Evolutionary conservation across 257 asterid species (phyloP).

Genomic region (Fraxinus pennsylvanica): DNA sequence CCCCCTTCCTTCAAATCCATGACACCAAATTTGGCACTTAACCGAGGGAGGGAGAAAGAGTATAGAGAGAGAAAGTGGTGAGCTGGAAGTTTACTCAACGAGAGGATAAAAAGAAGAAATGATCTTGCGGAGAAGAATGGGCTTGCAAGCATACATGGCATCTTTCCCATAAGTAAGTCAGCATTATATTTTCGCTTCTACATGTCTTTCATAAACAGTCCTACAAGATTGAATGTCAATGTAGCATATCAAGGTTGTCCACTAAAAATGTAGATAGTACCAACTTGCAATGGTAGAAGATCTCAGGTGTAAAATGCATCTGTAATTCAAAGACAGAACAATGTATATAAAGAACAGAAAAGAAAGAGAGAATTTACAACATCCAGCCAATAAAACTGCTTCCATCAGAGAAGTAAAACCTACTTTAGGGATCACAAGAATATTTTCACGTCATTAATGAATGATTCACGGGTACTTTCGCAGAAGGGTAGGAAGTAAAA

Average conservation of each 20-base stretch:
- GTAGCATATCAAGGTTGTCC: background rate
- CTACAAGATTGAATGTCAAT: background rate
- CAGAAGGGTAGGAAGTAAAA: background rate
- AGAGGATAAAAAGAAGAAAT: background rate
- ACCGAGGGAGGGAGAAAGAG: background rate
- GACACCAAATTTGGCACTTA: background rate
- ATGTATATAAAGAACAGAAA: background rate
- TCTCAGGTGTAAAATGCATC: background rate
- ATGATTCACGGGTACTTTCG: conserved; percentile 1
- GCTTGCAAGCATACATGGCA: background rate
- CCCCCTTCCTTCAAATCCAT: background rate
- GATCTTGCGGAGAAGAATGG: background rate
- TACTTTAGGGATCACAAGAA: background rate
- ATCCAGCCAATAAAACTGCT: background rate
- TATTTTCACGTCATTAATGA: conserved; percentile 1
- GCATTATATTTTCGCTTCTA: background rate
- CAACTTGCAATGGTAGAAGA: background rate
- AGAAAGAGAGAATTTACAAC: background rate
- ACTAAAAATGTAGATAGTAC: background rate
- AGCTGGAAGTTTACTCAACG: background rate
- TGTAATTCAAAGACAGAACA: background rate
- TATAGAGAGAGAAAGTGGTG: background rate
- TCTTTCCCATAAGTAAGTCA: background rate
- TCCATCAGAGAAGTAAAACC: background rate
- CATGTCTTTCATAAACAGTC: background rate